These are phyloP conservation scores for Blastocystis sp. DNA, from an alignment of 352 stramenopile species.

Conservation along the genomic window DNA sequence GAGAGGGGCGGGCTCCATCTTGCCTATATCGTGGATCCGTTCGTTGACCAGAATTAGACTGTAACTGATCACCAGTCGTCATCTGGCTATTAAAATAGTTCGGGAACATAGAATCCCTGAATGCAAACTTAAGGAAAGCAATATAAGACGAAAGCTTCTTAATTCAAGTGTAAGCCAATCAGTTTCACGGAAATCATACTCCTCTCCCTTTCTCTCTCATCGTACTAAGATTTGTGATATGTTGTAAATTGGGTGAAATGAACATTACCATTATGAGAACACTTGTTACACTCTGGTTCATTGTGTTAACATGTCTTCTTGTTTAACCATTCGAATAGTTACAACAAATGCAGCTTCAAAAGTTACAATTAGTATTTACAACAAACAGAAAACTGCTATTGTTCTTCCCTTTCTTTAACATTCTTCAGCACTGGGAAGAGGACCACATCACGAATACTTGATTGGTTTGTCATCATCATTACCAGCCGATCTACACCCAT, in stretches of 20 bases:
- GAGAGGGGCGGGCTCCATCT: conserved; percentile 6
- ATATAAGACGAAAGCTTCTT: neutral
- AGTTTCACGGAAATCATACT: neutral
- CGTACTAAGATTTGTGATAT: no score
- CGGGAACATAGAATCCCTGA: conserved; percentile 19
- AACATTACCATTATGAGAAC: no score
- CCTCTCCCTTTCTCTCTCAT: neutral
- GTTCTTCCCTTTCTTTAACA: neutral
- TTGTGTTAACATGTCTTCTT: no score
- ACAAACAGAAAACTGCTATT: neutral
- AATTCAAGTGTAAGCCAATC: neutral
- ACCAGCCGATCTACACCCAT: conserved; percentile 92
- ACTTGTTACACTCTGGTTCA: no score
- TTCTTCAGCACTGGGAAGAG: conserved; percentile 75
- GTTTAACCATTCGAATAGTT: no score
- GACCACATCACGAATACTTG: conserved; percentile 81
- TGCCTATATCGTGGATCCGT: conserved; percentile 25
- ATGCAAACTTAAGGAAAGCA: no score
- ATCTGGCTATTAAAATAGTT: conserved; percentile 19
- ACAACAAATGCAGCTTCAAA: no score
- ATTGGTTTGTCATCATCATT: conserved; percentile 87
- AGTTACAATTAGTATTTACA: neutral
- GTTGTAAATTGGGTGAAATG: no score
- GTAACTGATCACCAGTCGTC: neutral
- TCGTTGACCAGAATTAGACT: conserved; percentile 6